Evolutionary conservation across 169 alveolate genomes (phyloP).

Genomic region (Eimeria falciformis): DNA sequence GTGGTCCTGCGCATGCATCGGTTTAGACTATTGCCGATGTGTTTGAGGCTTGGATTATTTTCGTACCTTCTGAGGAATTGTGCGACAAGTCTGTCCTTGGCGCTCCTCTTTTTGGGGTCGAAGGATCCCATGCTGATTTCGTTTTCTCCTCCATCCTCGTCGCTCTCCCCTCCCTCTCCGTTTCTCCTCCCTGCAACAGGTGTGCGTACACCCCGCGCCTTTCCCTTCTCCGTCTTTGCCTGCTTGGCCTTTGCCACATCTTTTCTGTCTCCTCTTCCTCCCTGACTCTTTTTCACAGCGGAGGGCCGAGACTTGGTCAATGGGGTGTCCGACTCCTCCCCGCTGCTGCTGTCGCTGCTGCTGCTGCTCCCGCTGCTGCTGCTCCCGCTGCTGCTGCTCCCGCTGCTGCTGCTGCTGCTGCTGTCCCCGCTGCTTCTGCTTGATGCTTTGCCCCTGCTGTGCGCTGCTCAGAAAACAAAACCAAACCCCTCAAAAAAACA

Average conservation of each 20-base stretch:
- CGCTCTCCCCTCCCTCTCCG: conserved; percentile 18
- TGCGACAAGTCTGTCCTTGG: conserved; percentile 83
- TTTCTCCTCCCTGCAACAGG: conserved; percentile 18
- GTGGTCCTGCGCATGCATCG: too few species aligned
- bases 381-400: conserved; percentile 65
- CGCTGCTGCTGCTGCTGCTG: conserved; percentile 28
- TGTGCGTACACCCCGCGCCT: conserved; percentile 49
- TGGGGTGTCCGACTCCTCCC: conserved; percentile 67
- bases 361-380: conserved; percentile 55
- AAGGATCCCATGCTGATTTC: conserved; percentile 83
- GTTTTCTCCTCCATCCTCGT: conserved; percentile 66
- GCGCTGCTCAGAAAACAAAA: neutral
- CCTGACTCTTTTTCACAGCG: conserved; percentile 23
- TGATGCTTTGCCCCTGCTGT: conserved; percentile 34
- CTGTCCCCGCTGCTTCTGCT: conserved; percentile 26
- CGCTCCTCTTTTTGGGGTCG: conserved; percentile 82
- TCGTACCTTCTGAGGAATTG: conserved; percentile 80
- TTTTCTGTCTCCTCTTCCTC: neutral
- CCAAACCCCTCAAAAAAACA: neutral
- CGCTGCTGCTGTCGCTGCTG: conserved; percentile 78
- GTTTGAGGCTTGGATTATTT: too few species aligned
- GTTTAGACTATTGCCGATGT: too few species aligned
- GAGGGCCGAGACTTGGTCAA: conserved; percentile 56
- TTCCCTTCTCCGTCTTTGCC: conserved; percentile 24
- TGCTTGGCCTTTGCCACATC: conserved; percentile 19